Base-by-base conservation (phyloP, 768 basidiomycete species). In the Termitomyces sp. region DNA sequence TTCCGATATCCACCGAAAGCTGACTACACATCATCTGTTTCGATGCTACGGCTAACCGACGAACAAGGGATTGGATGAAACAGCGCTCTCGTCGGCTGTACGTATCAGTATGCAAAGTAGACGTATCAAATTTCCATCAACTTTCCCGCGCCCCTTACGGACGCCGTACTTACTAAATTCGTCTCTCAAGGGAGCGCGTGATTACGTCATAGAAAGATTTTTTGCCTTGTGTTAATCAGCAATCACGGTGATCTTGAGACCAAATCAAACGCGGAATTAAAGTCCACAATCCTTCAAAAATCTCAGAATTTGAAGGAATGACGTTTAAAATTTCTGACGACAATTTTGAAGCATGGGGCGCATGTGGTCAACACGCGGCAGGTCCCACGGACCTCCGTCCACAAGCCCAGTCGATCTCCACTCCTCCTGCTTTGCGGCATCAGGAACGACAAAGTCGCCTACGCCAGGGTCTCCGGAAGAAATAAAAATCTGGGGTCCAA, bases 1-100 rank as follows among this genome's bases (percentile, higher is more conserved):
- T 56, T 47, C 65, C 65, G 63, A 58, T 11, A 27, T 49, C 27
- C 11, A 63, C 61, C 59, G 65, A n/a, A 46, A 34, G 18, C n/a
- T 46, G 54, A 53, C 36, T 53, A 45, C 50, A 55, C 48, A 36
- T 24, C 31, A 41, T 18, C 4, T 37, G 50, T 55, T 56, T 45
- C 37, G 16, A 44, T 20, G 27, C 22, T 18, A 30, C 39, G 16
- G 6, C 3, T 16, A n/a, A 41, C 31, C 31, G 31, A 45, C 20
- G 42, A 46, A 47, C 44, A 46, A 42, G 36, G 39, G 27, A 4
- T 13, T 13, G 22, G 12, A 39, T 22, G 16, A 52, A 39, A 37
- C 51, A 11, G 3, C 51, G 22, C 24, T 53, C 18, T 27, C 24
- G 22, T 1, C 30, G 44, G 42, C n/a, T 44, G 44, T 45, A 45